Evolutionary conservation across 2,329 filamentous ascomycete genomes (phyloP), one percentile per base, ranked within the genome.

Genomic region (Thelonectria rubi): DNA sequence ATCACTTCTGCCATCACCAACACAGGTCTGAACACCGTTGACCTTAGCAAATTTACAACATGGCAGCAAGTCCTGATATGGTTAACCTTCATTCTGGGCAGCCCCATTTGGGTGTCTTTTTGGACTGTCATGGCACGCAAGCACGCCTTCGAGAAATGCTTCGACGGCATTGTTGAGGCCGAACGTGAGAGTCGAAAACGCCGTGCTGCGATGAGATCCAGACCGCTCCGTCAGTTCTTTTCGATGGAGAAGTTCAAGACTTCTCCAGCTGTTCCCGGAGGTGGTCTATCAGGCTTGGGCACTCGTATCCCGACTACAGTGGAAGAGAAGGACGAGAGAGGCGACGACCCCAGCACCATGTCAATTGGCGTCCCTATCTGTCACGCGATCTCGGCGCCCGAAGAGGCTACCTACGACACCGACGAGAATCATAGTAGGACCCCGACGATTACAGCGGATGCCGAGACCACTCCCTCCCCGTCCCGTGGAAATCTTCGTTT

Each of bases 61-160:
- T 89, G 88, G 71, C 90, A 92, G 73, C 90, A 92, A 73, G 77
- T 85, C 26, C 75, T 90, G 40, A 79, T 92, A 10, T 90, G 88
- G 68, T 60, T 88, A 3, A 78, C 91, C 43, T 88, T 92, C 63
- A 79, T 91, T 47, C 72, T 90, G 7, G 90, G 90, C 1, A 88
- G 87, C 56, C 81, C 85, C 12, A 86, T 91, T n/a, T 86, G 88
- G 71, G 86, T 92, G 2, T 89, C 86, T 1, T 84, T 86, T 34
- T 86, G 84, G 65, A 89, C 90, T 3, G 83, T 92, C 3, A 75
- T 84, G 48, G 82, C 88, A 8, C 80, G 89, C 40, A 86, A 84
- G 68, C 78, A 80, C 60, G 86, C 85, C 11, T 92, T 92, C 65
- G 84, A 90, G 73, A 80, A 78, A 59, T 83, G 85, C 18, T 87